Conservation (phyloP, 331 rosid genomes). For the Prunus yedoensis region DNA sequence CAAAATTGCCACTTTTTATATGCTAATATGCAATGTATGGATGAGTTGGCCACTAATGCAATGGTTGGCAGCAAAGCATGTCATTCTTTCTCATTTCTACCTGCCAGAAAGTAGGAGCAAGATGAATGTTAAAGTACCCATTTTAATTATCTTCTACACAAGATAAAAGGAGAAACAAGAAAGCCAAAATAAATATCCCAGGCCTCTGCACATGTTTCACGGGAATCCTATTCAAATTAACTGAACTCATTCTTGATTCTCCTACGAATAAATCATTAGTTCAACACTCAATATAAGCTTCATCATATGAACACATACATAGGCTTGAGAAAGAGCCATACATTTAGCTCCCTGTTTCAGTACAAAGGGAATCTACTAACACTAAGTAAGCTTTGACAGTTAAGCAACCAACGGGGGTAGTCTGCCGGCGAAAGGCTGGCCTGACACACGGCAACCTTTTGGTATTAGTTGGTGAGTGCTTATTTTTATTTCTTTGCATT, state of each 20-base stretch:
- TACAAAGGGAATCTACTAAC: too few species aligned
- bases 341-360: background rate
- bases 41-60: too few species aligned
- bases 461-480: background rate
- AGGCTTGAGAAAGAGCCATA: background rate
- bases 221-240: background rate
- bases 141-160: background rate
- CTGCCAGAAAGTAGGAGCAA: background rate
- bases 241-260: background rate
- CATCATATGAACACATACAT: background rate
- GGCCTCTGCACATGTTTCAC: background rate
- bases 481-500: background rate
- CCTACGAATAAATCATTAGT: background rate
- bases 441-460: background rate
- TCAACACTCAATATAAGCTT: background rate
- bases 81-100: too few species aligned
- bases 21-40: too few species aligned
- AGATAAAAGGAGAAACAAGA: background rate
- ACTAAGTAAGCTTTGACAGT: background rate
- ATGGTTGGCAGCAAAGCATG: too few species aligned
- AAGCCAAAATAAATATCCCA: background rate
- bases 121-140: background rate
- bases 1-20: too few species aligned
- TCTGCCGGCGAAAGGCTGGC: too few species aligned
- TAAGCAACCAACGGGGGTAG: background rate